A percentile compares a stretch with the other conserved stretches of the same genome.
Evolutionary conservation across 1,139 yeast species (phyloP).

Genomic region (Blastobotrys illinoisensis): DNA sequence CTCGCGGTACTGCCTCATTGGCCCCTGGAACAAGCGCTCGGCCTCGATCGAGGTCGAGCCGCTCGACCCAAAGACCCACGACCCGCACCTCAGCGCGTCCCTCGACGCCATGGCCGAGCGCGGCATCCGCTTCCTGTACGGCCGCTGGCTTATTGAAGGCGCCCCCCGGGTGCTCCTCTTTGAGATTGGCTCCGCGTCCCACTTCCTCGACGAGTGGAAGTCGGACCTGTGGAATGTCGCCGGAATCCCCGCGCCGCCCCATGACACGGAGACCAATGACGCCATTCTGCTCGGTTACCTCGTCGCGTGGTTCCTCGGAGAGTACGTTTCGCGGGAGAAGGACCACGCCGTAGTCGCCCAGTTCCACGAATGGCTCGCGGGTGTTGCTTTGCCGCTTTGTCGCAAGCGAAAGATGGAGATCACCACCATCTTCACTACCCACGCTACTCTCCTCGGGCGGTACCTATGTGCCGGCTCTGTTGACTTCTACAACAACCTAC

Average conservation of each 20-base stretch:
- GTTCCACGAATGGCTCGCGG: constrained; percentile 98
- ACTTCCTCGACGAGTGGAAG: constrained; percentile 84
- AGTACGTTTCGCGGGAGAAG: constrained; percentile 73
- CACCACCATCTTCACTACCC: constrained; percentile 94
- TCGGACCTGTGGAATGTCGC: constrained; percentile 86
- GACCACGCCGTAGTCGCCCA: constrained; percentile 89
- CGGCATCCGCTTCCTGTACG: constrained; percentile 81
- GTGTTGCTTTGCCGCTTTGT: constrained; percentile 89
- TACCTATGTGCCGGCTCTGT: constrained; percentile 95
- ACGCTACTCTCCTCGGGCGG: constrained; percentile 91
- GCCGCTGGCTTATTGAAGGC: constrained; percentile 96
- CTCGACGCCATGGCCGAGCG: constrained; percentile 62
- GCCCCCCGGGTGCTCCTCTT: constrained; percentile 90
- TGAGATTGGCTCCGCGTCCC: constrained; percentile 71
- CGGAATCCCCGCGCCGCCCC: constrained; percentile 89
- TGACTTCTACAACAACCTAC: constrained; percentile 89
- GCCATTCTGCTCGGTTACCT: constrained; percentile 89
- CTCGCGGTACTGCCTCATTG: constrained; percentile 79
- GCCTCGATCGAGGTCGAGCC: constrained; percentile 95
- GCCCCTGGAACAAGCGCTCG: constrained; percentile 74
- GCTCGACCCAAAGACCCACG: constrained; percentile 53
- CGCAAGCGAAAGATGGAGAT: constrained; percentile 88
- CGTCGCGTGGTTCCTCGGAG: constrained; percentile 97
- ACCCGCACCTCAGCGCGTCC: constrained; percentile 45
- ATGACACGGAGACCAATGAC: constrained; percentile 83